phyloP scores from a whole-genome alignment of 345 rosid genomes.

The Camelina sativa region DNA sequence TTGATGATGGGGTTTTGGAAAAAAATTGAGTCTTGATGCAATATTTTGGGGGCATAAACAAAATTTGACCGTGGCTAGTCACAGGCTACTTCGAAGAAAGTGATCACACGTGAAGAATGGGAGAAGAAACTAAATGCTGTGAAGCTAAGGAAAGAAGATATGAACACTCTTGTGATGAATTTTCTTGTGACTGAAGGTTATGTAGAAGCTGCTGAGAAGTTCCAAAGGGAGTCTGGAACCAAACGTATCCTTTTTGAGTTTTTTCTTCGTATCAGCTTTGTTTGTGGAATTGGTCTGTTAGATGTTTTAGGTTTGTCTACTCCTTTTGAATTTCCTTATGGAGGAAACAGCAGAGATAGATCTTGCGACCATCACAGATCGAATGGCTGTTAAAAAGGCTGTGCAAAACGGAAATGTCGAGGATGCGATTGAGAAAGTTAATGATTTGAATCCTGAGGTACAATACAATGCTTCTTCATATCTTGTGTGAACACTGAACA shows the following conservation, averaged over 20 bases:
- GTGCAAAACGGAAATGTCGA: slow-evolving; percentile 95
- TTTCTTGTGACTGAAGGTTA: slow-evolving; percentile 96
- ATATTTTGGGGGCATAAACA: background rate
- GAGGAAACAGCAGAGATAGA: slow-evolving; percentile 84
- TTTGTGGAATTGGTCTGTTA: slow-evolving; percentile 5
- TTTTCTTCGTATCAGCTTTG: background rate
- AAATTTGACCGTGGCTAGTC: background rate
- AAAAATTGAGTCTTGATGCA: background rate
- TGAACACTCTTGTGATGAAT: slow-evolving; percentile 97
- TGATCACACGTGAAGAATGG: slow-evolving; percentile 86
- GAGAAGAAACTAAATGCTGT: slow-evolving; percentile 90
- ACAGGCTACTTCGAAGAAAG: slow-evolving; percentile 73
- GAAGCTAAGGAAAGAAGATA: slow-evolving; percentile 88
- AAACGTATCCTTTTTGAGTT: slow-evolving; percentile 72
- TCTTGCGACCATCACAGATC: slow-evolving; percentile 88
- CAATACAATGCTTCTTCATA: slow-evolving; percentile 38
- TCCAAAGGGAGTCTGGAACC: slow-evolving; percentile 91
- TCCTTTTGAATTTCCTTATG: slow-evolving; percentile 49
- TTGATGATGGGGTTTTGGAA: background rate
- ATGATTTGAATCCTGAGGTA: slow-evolving; percentile 92
- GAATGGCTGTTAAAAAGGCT: slow-evolving; percentile 98
- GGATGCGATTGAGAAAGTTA: slow-evolving; percentile 96
- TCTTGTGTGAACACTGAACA: background rate
- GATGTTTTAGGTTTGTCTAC: background rate
- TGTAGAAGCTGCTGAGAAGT: slow-evolving; percentile 92